These are phyloP conservation scores for Pseudopyricularia javanii DNA, from an alignment of 2,329 filamentous ascomycete species.

Conservation along the genomic window DNA sequence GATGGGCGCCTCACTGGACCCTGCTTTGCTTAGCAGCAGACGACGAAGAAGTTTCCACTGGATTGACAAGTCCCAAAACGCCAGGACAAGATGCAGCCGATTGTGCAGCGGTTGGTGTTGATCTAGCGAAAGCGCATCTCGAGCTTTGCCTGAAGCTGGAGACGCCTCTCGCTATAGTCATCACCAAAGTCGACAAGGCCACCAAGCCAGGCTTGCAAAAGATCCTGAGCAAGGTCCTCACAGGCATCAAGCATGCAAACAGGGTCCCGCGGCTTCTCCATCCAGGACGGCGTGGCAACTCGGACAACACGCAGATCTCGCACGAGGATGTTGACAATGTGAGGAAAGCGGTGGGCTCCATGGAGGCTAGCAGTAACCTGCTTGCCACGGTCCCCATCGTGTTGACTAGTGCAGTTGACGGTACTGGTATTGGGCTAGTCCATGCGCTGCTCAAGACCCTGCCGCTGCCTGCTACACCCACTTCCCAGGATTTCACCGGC, in stretches of 20 bases:
- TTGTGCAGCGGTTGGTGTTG: slow-evolving; percentile 38
- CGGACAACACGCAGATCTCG: slow-evolving; percentile 45
- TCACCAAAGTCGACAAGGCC: slow-evolving; percentile 85
- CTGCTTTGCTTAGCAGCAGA: slow-evolving; percentile 79
- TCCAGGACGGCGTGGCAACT: slow-evolving; percentile 21
- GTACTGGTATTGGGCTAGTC: slow-evolving; percentile 66
- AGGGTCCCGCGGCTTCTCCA: slow-evolving; percentile 64
- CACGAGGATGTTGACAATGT: slow-evolving; percentile 44
- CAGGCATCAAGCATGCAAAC: slow-evolving; percentile 59
- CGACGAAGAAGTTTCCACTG: slow-evolving; percentile 21
- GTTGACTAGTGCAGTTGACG: slow-evolving; percentile 76
- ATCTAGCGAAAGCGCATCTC: slow-evolving; percentile 69
- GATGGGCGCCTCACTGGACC: slow-evolving; percentile 93
- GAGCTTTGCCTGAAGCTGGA: slow-evolving; percentile 73
- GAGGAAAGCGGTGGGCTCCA: slow-evolving; percentile 36
- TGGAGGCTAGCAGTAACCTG: slow-evolving; percentile 29
- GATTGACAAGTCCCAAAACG: background rate
- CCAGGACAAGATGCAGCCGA: background rate
- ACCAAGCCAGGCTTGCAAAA: slow-evolving; percentile 58
- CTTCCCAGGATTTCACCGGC: slow-evolving; percentile 40
- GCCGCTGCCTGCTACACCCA: slow-evolving; percentile 50
- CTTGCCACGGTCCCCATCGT: slow-evolving; percentile 64
- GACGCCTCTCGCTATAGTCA: slow-evolving; percentile 65
- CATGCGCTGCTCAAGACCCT: slow-evolving; percentile 72
- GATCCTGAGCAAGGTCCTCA: slow-evolving; percentile 62